These are phyloP conservation scores for Fusarium sp. DNA, from an alignment of 2,329 filamentous ascomycete genomes.

Conservation along the genomic window DNA sequence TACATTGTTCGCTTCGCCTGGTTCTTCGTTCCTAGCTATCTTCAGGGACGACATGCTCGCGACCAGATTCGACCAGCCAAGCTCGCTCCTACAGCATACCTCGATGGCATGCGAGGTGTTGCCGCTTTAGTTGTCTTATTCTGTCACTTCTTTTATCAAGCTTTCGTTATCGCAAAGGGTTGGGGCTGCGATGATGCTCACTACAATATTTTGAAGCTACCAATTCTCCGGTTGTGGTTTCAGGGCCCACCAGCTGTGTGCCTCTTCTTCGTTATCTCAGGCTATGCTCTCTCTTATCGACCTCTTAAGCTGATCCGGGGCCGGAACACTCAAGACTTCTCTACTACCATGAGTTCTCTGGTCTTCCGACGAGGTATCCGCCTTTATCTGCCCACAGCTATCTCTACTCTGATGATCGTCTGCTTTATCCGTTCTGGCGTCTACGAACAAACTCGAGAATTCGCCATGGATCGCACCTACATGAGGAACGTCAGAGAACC, in stretches of 20 bases:
- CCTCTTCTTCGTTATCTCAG: slow-evolving; percentile 75
- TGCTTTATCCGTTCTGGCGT: slow-evolving; percentile 61
- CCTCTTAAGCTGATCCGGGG: slow-evolving; percentile 64
- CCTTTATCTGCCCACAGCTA: slow-evolving; percentile 66
- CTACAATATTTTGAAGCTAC: slow-evolving; percentile 66
- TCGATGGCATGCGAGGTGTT: slow-evolving; percentile 71
- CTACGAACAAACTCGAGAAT: slow-evolving; percentile 65
- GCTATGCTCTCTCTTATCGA: slow-evolving; percentile 71
- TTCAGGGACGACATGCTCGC: slow-evolving; percentile 61
- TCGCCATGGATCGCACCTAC: slow-evolving; percentile 60
- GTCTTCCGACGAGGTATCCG: slow-evolving; percentile 67
- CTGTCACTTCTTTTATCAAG: slow-evolving; percentile 70
- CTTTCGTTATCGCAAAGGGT: slow-evolving; percentile 66
- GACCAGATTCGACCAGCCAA: slow-evolving; percentile 60
- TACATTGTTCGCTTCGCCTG: slow-evolving; percentile 57
- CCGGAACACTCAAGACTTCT: slow-evolving; percentile 58
- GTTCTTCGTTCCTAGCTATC: slow-evolving; percentile 69
- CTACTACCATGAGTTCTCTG: slow-evolving; percentile 64
- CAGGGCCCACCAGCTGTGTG: slow-evolving; percentile 71
- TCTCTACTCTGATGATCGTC: slow-evolving; percentile 66
- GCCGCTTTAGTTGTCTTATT: slow-evolving; percentile 71
- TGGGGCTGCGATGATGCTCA: slow-evolving; percentile 63
- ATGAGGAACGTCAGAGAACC: slow-evolving; percentile 66
- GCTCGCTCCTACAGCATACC: slow-evolving; percentile 69
- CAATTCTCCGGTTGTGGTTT: slow-evolving; percentile 68